Evolutionary conservation across 2,329 filamentous ascomycete genomes (phyloP).

Genomic region (Huntiella bhutanensis): DNA sequence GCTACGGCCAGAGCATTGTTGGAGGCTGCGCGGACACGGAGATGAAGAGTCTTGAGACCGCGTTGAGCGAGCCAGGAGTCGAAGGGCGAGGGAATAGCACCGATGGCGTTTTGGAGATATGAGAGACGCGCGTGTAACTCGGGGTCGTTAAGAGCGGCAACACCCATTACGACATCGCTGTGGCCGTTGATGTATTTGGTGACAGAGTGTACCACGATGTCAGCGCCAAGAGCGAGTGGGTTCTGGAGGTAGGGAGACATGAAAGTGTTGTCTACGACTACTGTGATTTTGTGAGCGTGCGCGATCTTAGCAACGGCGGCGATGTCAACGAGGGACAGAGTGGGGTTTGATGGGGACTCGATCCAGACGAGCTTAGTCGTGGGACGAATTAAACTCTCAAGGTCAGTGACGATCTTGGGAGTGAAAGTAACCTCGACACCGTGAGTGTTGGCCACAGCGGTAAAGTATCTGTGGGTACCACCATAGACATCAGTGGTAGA

Average conservation of each 20-base stretch:
- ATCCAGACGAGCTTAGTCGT: constrained; percentile 96
- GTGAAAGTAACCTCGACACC: constrained; percentile 91
- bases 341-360: constrained; percentile 87
- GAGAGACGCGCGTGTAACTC: constrained; percentile 56
- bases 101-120: constrained; percentile 95
- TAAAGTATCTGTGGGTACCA: constrained; percentile 96
- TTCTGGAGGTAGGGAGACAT: constrained; percentile 93
- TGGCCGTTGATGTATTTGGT: constrained; percentile 99
- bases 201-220: constrained; percentile 91
- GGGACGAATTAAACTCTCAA: constrained; percentile 64
- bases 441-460: constrained; percentile 86
- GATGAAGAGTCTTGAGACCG: constrained; percentile 87
- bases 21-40: constrained; percentile 71
- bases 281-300: constrained; percentile 72
- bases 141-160: constrained; percentile 83
- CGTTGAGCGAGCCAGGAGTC: constrained; percentile 97
- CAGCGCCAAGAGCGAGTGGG: constrained; percentile 82
- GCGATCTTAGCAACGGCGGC: constrained; percentile 64
- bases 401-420: constrained; percentile 75
- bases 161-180: constrained; percentile 91
- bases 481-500: constrained; percentile 96
- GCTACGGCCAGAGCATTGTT: constrained; percentile 67
- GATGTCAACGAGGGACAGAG: constrained; percentile 82
- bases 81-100: constrained; percentile 83
- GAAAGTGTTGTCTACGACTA: constrained; percentile 99